A percentile compares a stretch with the other conserved stretches of the same genome.
Conservation (phyloP, 2,329 filamentous ascomycete genomes). For the Hymenoscyphus occultus region DNA sequence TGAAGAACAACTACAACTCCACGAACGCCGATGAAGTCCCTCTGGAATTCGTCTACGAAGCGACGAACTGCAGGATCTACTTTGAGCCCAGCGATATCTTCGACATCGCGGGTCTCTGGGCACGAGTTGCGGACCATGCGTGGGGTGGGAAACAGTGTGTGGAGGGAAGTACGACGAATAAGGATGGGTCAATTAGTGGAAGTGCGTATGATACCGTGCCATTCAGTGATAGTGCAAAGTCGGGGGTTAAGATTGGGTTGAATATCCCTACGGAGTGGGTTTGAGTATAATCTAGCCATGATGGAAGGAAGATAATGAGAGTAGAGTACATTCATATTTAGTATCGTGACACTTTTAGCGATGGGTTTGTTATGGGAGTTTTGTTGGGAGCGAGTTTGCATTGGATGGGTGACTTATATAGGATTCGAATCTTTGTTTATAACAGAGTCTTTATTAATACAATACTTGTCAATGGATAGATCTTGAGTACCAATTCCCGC, state of each 20-base stretch:
- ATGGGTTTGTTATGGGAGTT: too few relatives aligned
- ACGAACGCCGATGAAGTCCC: conserved; percentile 43
- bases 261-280: background rate
- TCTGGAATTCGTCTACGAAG: conserved; percentile 58
- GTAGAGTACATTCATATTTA: background rate
- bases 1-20: conserved; percentile 38
- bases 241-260: background rate
- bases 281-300: background rate
- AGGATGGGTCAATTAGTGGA: conserved; percentile 7
- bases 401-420: too few relatives aligned
- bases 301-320: background rate
- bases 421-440: too few relatives aligned
- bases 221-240: conserved; percentile 1
- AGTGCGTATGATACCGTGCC: conserved; percentile 14
- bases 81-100: conserved; percentile 51
- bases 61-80: conserved; percentile 57
- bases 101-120: conserved; percentile 50
- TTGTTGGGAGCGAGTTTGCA: too few relatives aligned
- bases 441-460: too few relatives aligned
- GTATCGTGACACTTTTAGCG: background rate
- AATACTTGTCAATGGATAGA: background rate
- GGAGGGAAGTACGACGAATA: conserved; percentile 7
- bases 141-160: conserved; percentile 17
- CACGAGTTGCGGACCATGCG: conserved; percentile 35
- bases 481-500: background rate